Conservation (phyloP, 306 rosid species). For the Carpinus viminea region DNA sequence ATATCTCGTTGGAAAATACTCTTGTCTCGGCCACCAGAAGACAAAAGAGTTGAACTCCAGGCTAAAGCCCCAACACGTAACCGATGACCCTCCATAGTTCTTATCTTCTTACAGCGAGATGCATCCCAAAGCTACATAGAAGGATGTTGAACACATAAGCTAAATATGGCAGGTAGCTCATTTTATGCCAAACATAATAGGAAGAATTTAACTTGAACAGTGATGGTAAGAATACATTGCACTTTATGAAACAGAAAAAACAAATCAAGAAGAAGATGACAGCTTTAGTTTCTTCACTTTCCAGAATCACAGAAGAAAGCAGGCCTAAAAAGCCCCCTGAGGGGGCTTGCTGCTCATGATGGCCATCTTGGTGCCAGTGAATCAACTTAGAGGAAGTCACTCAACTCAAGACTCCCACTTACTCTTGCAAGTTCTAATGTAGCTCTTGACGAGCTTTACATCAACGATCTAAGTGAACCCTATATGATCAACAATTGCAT, state of each 20-base stretch:
- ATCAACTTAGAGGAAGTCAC: neutral
- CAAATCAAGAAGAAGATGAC: constrained; percentile 20
- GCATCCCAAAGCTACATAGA: constrained; percentile 89
- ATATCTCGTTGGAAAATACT: constrained; percentile 89
- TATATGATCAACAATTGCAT: neutral
- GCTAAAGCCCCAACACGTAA: constrained; percentile 86
- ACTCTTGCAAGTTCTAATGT: neutral
- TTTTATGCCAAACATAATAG: constrained; percentile 7
- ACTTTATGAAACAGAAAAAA: neutral
- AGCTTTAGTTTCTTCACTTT: neutral
- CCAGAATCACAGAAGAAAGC: neutral
- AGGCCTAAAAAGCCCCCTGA: neutral
- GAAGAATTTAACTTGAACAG: constrained; percentile 17
- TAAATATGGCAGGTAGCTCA: constrained; percentile 16
- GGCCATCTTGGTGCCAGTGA: neutral
- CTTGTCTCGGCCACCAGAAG: constrained; percentile 91
- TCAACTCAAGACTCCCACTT: neutral
- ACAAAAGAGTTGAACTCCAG: constrained; percentile 81
- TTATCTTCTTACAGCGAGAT: constrained; percentile 75
- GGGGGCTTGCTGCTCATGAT: neutral
- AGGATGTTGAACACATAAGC: constrained; percentile 27
- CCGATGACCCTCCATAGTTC: constrained; percentile 88
- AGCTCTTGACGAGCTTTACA: neutral
- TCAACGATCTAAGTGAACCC: neutral
- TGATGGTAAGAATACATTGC: constrained; percentile 18